Evolutionary conservation across 2,329 filamentous ascomycete species (phyloP), one percentile per base, ranked within the genome.

Genomic region (Stagonosporopsis chrysanthemi): DNA sequence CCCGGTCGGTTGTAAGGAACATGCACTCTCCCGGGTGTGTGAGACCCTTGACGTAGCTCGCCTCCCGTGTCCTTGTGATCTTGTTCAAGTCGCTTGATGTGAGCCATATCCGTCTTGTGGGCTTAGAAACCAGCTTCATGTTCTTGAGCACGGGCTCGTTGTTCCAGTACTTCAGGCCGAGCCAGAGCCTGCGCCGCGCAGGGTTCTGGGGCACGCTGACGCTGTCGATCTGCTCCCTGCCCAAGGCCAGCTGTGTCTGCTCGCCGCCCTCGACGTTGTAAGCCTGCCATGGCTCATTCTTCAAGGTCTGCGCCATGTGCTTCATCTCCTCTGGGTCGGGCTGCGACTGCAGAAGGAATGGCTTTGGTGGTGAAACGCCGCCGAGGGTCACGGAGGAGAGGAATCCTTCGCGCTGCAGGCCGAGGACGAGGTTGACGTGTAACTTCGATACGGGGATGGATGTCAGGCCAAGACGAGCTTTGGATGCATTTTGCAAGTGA

Each of bases 141-240:
- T 86, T 83, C 61, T 81, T 82, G 65, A 97, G 79, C 22, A 97
- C 92, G 6, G 93, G 91, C 76, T 88, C 83, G 72, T 90, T 90
- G 66, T 92, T 87, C 86, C 86, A 91, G 84, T 97, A 97, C 80
- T 97, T 97, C 70, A 97, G 80, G 1, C 92, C 92, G 12, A 97
- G 78, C 93, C 93, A 97, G 64, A 97, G 80, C 58, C 93, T 84
- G 72, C 91, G 84, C 36, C 81, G 83, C 4, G 92, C 85, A 35
- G 92, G 86, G 77, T 96, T 97, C 45, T 64, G 51, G 6, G 76
- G 76, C 12, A 78, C 70, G 40, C 65, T 53, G 45, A 71, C 64
- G 14, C 68, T 58, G 56, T 71, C 59, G 6, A 65, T 46, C 31
- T 61, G 52, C 29, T 71, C 72, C 14, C 49, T 36, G 29, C 66